Base-by-base conservation (phyloP, 495 filamentous ascomycete species). In the Podospora appendiculata region DNA sequence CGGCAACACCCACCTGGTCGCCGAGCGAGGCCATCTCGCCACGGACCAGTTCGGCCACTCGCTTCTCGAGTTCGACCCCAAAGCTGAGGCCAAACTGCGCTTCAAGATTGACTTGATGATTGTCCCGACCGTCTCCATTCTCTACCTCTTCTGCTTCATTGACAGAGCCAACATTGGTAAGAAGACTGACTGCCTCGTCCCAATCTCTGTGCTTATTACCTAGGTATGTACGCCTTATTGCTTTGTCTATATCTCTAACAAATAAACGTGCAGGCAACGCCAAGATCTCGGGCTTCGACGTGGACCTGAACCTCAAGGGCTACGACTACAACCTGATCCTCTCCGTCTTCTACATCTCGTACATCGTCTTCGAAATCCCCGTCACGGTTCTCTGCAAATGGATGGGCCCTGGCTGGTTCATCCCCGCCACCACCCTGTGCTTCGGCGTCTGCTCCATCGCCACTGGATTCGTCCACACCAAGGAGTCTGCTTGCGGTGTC, bases 291-390 rank as follows among this genome's bases (percentile, higher is more conserved):
- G 84, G 83, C 6, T 62, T 89, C 40, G 69, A 79, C 19, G 70
- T 68, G 8, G 82, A 87, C 54, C 62, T 89, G n/a, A 48, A 75
- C 44, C 68, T 90, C 65, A 70, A 66, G 0, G 83, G 81, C 13
- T 72, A 84, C 57, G 83, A 89, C 59, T 91, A 88, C 62, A 87
- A 89, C 54, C 72, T 76, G 46, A 75, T 84, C 19, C 79, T 86
- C 41, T 75, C 75, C 49, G 56, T 75, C 41, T 81, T 82, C 57
- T 89, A 86, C 67, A 80, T 91, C 58, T 80, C 83, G 16, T 91
- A 90, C 60, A 76, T 80, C 38, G 52, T 83, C 34, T 85, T 87
- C 54, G 82, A 88, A 61, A 73, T 87, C 7, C 84, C 83, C 5
- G 79, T 73, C 54, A 88, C 86, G 47, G 67, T 88, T 18, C 58